Percentiles rank a stretch among this genome's conserved stretches.
Conservation (phyloP, 2,329 filamentous ascomycete species). For the Talaromyces funiculosus region DNA sequence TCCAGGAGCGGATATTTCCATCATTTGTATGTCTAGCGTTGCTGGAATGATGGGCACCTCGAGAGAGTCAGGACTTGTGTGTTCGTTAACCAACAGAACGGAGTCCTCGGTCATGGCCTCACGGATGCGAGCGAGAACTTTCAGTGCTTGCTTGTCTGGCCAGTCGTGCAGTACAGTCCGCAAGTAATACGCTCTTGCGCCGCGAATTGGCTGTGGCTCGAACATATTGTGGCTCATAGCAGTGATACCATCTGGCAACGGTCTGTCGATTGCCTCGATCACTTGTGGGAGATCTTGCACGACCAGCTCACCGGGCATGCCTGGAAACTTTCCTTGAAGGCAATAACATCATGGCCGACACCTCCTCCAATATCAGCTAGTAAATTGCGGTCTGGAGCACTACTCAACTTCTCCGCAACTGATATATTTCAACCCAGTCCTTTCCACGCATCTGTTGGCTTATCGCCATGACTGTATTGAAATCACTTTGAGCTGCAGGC, state of each 20-base stretch:
- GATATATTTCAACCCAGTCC: constrained; percentile 19
- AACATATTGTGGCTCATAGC: constrained; percentile 17
- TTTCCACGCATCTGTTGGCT: background rate
- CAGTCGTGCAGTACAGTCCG: constrained; percentile 25
- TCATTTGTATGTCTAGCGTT: constrained; percentile 18
- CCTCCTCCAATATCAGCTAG: constrained; percentile 6
- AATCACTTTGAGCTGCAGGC: constrained; percentile 18
- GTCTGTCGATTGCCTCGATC: background rate
- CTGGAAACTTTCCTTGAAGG: background rate
- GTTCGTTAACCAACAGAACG: constrained; percentile 25
- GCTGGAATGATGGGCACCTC: background rate
- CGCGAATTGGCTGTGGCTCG: constrained; percentile 18
- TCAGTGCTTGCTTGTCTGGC: constrained; percentile 20
- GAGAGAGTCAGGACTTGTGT: background rate
- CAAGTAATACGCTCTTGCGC: constrained; percentile 24
- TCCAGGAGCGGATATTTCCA: constrained; percentile 19
- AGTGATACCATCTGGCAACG: constrained; percentile 5
- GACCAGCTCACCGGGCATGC: background rate
- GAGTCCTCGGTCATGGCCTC: constrained; percentile 23
- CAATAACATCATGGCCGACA: constrained; percentile 2
- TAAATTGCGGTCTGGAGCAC: background rate
- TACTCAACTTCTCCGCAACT: constrained; percentile 10
- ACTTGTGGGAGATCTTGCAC: constrained; percentile 2
- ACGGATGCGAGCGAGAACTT: constrained; percentile 17
- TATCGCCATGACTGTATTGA: constrained; percentile 26